A percentile compares a stretch with the other conserved stretches of the same genome.
Conservation (phyloP, 805 yeast species). For the Yarrowia sp. region DNA sequence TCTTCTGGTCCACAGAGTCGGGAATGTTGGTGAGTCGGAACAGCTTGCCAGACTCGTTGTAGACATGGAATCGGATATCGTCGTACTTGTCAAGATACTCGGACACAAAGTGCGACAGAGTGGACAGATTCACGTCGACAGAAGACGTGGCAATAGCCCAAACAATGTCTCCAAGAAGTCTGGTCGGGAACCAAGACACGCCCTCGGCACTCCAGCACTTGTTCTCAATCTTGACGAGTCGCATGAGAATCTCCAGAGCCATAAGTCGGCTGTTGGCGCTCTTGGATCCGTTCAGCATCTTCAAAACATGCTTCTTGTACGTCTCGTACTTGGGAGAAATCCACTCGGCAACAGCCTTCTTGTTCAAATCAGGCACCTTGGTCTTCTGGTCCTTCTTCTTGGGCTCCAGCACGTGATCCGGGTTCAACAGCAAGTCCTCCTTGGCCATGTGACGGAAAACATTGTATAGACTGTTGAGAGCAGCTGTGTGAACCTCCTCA, state of each 20-base stretch:
- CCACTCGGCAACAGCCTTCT: conserved; percentile 66
- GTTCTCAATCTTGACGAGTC: conserved; percentile 59
- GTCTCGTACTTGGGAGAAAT: conserved; percentile 62
- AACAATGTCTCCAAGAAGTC: conserved; percentile 56
- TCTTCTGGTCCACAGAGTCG: conserved; percentile 27
- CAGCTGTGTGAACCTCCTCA: conserved; percentile 43
- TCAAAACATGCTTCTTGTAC: conserved; percentile 57
- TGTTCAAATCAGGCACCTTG: conserved; percentile 54
- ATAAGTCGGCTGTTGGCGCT: conserved; percentile 40
- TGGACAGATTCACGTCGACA: conserved; percentile 52
- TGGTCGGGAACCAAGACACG: conserved; percentile 66
- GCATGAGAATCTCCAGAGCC: conserved; percentile 45
- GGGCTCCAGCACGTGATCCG: conserved; percentile 33
- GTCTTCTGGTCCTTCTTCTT: conserved; percentile 41
- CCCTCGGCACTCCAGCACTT: conserved; percentile 53
- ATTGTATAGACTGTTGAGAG: conserved; percentile 54
- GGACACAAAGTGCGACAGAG: conserved; percentile 63
- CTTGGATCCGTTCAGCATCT: conserved; percentile 50
- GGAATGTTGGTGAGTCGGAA: conserved; percentile 22
- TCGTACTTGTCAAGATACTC: conserved; percentile 63
- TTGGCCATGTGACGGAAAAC: conserved; percentile 59
- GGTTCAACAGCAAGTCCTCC: conserved; percentile 50
- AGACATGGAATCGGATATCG: conserved; percentile 81
- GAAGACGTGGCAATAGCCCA: conserved; percentile 48
- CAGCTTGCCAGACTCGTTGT: conserved; percentile 56